These are phyloP conservation scores for Moesziomyces antarcticus DNA, from an alignment of 1,284 basidiomycete species.

Conservation along the genomic window DNA sequence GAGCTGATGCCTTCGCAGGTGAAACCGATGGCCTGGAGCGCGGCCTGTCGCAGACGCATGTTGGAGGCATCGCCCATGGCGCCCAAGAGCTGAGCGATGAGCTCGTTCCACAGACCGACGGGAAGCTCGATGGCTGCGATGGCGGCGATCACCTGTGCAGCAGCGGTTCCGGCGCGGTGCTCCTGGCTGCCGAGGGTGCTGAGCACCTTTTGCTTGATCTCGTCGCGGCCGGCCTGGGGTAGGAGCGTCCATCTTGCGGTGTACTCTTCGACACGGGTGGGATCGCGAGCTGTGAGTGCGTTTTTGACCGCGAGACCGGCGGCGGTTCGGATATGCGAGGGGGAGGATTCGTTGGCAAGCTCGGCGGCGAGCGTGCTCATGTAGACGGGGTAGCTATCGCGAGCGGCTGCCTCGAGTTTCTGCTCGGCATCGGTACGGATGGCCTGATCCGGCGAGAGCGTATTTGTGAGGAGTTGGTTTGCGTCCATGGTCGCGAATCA, in stretches of 20 bases:
- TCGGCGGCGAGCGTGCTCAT: slow-evolving; percentile 63
- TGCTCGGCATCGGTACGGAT: slow-evolving; percentile 64
- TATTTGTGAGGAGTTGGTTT: slow-evolving; percentile 65
- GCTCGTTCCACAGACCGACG: slow-evolving; percentile 84
- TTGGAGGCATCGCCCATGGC: slow-evolving; percentile 85
- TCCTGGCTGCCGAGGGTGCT: slow-evolving; percentile 81
- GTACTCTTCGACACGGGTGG: slow-evolving; percentile 71
- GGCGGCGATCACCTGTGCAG: slow-evolving; percentile 92
- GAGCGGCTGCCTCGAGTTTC: slow-evolving; percentile 62
- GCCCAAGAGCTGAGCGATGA: slow-evolving; percentile 86
- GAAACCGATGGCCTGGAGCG: slow-evolving; percentile 93
- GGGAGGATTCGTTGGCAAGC: slow-evolving; percentile 57
- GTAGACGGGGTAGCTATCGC: slow-evolving; percentile 64
- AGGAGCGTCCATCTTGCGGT: slow-evolving; percentile 78
- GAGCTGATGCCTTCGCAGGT: slow-evolving; percentile 87
- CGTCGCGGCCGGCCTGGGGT: slow-evolving; percentile 76
- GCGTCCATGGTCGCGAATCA: slow-evolving; percentile 57
- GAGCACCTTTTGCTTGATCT: slow-evolving; percentile 90
- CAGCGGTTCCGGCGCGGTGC: slow-evolving; percentile 82
- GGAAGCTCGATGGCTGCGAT: slow-evolving; percentile 94
- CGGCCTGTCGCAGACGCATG: slow-evolving; percentile 83
- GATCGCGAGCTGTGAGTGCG: slow-evolving; percentile 85
- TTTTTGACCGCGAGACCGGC: slow-evolving; percentile 98
- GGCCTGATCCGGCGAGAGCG: slow-evolving; percentile 64
- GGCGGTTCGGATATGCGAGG: slow-evolving; percentile 84